Base-by-base conservation (phyloP, 257 asterid genomes). In the Nicotiana noctiflora region DNA sequence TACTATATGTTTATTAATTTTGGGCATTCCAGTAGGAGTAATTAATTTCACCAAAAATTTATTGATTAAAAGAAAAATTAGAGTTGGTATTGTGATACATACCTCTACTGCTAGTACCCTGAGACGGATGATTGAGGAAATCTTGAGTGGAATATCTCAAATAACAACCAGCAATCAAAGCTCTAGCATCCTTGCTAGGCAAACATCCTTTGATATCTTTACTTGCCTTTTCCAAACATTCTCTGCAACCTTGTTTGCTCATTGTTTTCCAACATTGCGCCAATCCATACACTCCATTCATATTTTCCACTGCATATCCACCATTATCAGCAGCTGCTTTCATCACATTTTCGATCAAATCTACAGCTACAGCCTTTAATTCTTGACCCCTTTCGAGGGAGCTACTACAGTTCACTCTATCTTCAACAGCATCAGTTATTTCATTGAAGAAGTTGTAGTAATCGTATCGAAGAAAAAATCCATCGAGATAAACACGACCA, bases 221-320 rank as follows among this genome's bases (percentile, higher is more conserved):
- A 34, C 85, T 86, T 46, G 97, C 98, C 86, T 89, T 90, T 6
- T 83, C 89, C 91, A 94, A 89, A 84, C 98, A 94, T 82, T 83
- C 86, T 82, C 89, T 84, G 80, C 98, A 94, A 68, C 95, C 92
- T 7, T 87, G 84, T 63, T n/a, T 19, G 40, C 84, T 88, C 88
- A 94, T 74, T 19, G 95, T 92, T 70, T 81, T 83, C 98, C 98
- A 94, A 81, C 98, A 94, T 88, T 92, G 88, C 46, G 96, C 97
- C 91, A 94, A 88, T 31, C 94, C 98, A 83, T 83, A 94, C 70
- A 89, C 92, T 53, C 97, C 96, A 44, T 81, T 81, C 62, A 75
- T 49, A 75, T 86, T 88, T 79, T 17, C 72, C 81, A 56, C 90
- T 23, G 96, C 96, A 83, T 81, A 84, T 4, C 94, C 88, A 5